Base-by-base conservation (phyloP, 352 stramenopile species). In the Pythium myriotylum region DNA sequence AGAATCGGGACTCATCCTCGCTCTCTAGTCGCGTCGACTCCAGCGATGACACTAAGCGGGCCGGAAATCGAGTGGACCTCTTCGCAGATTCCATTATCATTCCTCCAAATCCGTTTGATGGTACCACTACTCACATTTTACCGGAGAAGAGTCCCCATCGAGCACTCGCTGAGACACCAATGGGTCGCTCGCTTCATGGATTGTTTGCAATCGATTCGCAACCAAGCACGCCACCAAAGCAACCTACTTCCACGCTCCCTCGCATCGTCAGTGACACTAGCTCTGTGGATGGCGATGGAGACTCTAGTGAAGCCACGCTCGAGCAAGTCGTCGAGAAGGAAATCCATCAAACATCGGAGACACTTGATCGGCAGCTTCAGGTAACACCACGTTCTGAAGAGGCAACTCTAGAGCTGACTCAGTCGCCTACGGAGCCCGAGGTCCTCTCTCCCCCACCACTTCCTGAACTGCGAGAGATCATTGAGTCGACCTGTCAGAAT, bases 91-190 rank as follows among this genome's bases (percentile, higher is more conserved):
- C 65, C 2, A 54, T 70, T 5, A 50, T 62, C 39, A 68, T 77
- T 23, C 48, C 45, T 1, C 35, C 54, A 20, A 33, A 48, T 19
- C 17, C 16, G 4, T 10, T 27, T 8, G 37, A 54, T 50, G 52
- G 48, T 14, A 2, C 29, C 13, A 4, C 20, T 19, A 39, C n/a
- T n/a, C n/a, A n/a, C n/a, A 58, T 12, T 5, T 2, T 51, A 12
- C 19, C 33, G 5, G 35, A 64, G 23, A 46, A 77, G 58, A 77
- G 69, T 53, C 77, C 79, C 0, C 79, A 89, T 43, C 74, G 69
- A 27, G 68, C 78, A n/a, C 65, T 90, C 13, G 75, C 63, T 4
- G 69, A 85, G 54, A 86, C 78, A 1, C 77, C 82, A 0, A 78
- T 92, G 76, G 84, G 82, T 4, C 41, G 63, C 42, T 70, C 80